phyloP scores from a whole-genome alignment of 1,139 yeast genomes.

The Kodamaea derodonti region DNA sequence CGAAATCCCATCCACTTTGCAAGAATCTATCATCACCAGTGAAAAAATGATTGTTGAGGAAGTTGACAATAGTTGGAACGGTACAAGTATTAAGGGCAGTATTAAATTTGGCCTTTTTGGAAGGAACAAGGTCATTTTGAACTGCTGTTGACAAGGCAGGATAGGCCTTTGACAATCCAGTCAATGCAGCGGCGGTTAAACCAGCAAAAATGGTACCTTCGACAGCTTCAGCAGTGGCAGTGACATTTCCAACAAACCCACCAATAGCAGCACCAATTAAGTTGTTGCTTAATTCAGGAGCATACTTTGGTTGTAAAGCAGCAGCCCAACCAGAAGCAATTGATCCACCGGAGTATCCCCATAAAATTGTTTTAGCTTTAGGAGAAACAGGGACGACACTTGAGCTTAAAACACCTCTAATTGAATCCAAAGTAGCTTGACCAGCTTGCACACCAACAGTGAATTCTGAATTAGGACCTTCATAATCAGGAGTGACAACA shows the following conservation, averaged over 20 bases:
- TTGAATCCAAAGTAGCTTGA: conserved; percentile 24
- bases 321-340: conserved; percentile 20
- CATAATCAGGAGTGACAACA: conserved; percentile 19
- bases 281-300: conserved; percentile 15
- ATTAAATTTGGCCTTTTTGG: conserved; percentile 1
- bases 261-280: conserved; percentile 16
- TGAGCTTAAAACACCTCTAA: conserved; percentile 18
- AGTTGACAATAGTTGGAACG: conserved; percentile 5
- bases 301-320: conserved; percentile 17
- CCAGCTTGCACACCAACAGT: conserved; percentile 29
- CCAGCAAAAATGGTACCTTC: conserved; percentile 28
- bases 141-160: conserved; percentile 15
- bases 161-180: conserved; percentile 26
- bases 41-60: conserved; percentile 14
- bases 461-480: conserved; percentile 26
- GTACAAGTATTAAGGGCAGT: conserved; percentile 4
- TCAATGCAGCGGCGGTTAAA: conserved; percentile 23
- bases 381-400: conserved; percentile 9
- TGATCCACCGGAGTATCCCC: conserved; percentile 22
- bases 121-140: conserved; percentile 4
- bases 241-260: conserved; percentile 15
- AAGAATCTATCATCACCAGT: conserved; percentile 14
- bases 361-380: conserved; percentile 15
- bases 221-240: conserved; percentile 20
- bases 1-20: conserved; percentile 15